These are phyloP conservation scores for Tanacetum coccineum DNA, from an alignment of 129 eudicot genomes.

Conservation along the genomic window DNA sequence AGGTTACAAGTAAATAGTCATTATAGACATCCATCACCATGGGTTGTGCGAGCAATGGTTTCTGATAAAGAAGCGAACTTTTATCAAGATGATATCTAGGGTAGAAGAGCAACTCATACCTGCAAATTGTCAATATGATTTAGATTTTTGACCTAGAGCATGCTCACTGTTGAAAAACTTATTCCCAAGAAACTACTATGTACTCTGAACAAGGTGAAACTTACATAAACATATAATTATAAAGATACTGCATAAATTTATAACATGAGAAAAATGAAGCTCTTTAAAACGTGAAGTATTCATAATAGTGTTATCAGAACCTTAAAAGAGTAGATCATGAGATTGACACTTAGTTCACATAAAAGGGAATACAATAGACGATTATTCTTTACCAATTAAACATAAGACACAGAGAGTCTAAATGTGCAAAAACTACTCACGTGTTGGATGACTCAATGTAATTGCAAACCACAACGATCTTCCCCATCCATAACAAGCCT, in stretches of 20 bases:
- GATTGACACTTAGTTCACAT: conserved; percentile 1
- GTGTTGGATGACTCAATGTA: conserved; percentile 64
- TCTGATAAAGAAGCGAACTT: conserved; percentile 81
- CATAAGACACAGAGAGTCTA: conserved; percentile 9
- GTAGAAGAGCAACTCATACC: conserved; percentile 92
- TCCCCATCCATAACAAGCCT: conserved; percentile 97
- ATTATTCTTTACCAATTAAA: conserved; percentile 11
- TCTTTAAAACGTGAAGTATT: too few relatives aligned
- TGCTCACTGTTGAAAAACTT: conserved; percentile 2
- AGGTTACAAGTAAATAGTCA: conserved; percentile 89
- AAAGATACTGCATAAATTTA: too few relatives aligned
- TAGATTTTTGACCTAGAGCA: neutral
- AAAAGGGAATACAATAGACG: conserved; percentile 13
- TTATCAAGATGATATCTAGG: conserved; percentile 99
- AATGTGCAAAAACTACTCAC: conserved; percentile 41
- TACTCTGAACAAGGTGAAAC: conserved; percentile 10
- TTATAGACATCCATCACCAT: conserved; percentile 97
- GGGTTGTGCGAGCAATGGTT: conserved; percentile 74
- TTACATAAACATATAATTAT: neutral
- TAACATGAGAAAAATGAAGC: too few relatives aligned
- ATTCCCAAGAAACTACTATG: conserved; percentile 11
- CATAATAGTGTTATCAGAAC: neutral
- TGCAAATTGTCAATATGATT: conserved; percentile 34
- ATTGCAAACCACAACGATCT: conserved; percentile 95
- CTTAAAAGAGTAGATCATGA: neutral